A percentile compares a stretch with the other conserved stretches of the same genome.
These are phyloP conservation scores for Porogramme epimiltina DNA, from an alignment of 1,284 basidiomycete genomes.

Conservation along the genomic window DNA sequence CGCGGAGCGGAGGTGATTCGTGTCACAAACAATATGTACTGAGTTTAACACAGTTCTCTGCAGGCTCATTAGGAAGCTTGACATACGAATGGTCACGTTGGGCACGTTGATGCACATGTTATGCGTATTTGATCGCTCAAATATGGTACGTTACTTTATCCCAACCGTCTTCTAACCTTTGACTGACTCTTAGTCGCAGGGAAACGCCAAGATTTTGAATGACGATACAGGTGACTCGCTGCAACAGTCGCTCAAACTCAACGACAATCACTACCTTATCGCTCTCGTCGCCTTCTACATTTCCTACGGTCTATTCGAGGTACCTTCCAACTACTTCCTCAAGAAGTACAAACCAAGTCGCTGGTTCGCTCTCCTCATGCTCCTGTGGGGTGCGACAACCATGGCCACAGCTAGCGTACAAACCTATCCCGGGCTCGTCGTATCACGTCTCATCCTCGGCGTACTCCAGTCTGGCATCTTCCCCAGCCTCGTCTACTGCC, in stretches of 20 bases:
- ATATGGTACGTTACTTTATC: slow-evolving; percentile 12
- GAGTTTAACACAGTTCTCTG: no score
- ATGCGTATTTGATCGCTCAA: slow-evolving; percentile 19
- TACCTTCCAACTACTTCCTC: slow-evolving; percentile 40
- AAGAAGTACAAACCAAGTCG: slow-evolving; percentile 42
- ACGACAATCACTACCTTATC: slow-evolving; percentile 35
- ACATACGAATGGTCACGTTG: slow-evolving; percentile 9
- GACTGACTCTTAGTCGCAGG: slow-evolving; percentile 17
- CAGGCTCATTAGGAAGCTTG: slow-evolving; percentile 15
- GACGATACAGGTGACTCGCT: slow-evolving; percentile 35
- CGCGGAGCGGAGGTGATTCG: no score
- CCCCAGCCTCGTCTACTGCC: slow-evolving; percentile 54
- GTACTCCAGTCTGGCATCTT: slow-evolving; percentile 67
- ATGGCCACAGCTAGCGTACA: slow-evolving; percentile 31
- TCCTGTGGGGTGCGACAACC: slow-evolving; percentile 43
- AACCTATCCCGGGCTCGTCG: slow-evolving; percentile 36
- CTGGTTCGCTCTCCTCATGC: slow-evolving; percentile 39
- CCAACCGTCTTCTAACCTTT: no score
- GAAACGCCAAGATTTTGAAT: slow-evolving; percentile 41
- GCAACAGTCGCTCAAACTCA: slow-evolving; percentile 31
- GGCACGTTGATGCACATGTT: slow-evolving; percentile 19
- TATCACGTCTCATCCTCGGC: slow-evolving; percentile 61
- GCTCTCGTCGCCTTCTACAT: slow-evolving; percentile 39
- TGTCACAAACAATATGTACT: no score
- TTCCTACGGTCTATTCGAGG: background rate